These are phyloP conservation scores for Lentinula aciculospora DNA, from an alignment of 768 basidiomycete species.

Conservation along the genomic window DNA sequence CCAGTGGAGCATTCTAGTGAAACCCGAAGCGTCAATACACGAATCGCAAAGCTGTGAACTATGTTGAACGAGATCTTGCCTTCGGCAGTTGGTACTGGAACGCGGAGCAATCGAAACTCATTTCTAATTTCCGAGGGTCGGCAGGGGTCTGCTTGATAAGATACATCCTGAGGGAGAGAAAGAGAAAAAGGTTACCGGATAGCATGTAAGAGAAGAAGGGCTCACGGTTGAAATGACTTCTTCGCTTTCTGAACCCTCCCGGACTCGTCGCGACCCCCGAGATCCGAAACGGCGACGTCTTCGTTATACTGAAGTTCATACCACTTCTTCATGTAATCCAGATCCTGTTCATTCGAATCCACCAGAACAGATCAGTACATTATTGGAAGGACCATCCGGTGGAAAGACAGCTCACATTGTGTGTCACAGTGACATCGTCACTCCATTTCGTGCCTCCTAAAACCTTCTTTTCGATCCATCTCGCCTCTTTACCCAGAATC, in stretches of 20 bases:
- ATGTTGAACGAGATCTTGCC: not conserved
- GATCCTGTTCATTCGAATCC: not conserved
- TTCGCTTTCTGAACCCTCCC: slow-evolving; percentile 6
- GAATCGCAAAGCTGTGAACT: not conserved
- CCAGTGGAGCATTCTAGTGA: slow-evolving; percentile 17
- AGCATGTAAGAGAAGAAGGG: not conserved
- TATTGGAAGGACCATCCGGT: too few species aligned
- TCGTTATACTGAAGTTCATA: slow-evolving; percentile 8
- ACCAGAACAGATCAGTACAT: not conserved
- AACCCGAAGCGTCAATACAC: not conserved
- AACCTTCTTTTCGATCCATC: slow-evolving; percentile 11
- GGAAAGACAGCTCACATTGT: slow-evolving; percentile 5
- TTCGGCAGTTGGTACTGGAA: slow-evolving; percentile 9
- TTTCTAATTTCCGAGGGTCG: slow-evolving; percentile 8
- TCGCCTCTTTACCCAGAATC: slow-evolving; percentile 4
- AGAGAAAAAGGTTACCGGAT: not conserved
- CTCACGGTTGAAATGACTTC: slow-evolving; percentile 4
- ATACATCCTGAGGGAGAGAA: slow-evolving; percentile 2
- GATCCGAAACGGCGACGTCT: slow-evolving; percentile 6
- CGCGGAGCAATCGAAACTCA: slow-evolving; percentile 12
- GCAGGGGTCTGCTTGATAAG: slow-evolving; percentile 7
- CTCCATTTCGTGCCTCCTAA: slow-evolving; percentile 9
- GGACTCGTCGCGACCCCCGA: slow-evolving; percentile 4
- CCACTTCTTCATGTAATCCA: slow-evolving; percentile 9
- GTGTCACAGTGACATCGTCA: slow-evolving; percentile 11